Evolutionary conservation across 306 rosid genomes (phyloP).

Genomic region (Quercus dentata): DNA sequence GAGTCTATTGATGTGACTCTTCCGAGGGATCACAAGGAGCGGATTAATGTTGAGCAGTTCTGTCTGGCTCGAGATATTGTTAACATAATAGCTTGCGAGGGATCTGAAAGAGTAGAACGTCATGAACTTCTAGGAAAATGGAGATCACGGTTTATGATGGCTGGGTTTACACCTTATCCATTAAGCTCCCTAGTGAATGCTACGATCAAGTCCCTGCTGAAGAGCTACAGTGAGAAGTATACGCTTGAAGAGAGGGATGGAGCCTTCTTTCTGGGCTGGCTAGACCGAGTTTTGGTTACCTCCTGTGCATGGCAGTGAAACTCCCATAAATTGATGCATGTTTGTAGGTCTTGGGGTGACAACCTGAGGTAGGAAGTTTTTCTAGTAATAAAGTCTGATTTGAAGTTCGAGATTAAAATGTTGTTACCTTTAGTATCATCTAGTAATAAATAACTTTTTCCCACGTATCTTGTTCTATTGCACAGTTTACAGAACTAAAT

Average conservation of each 20-base stretch:
- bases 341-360: background rate
- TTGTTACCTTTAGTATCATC: constrained; percentile 18
- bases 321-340: constrained; percentile 1
- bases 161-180: constrained; percentile 73
- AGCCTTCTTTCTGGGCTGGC: constrained; percentile 77
- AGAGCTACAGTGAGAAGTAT: constrained; percentile 62
- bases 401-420: background rate
- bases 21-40: constrained; percentile 67
- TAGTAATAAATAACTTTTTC: constrained; percentile 6
- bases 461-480: constrained; percentile 9
- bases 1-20: constrained; percentile 69
- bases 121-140: constrained; percentile 68
- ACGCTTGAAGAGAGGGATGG: constrained; percentile 80
- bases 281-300: constrained; percentile 50
- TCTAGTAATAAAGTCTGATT: background rate
- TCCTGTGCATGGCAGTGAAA: constrained; percentile 82
- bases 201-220: constrained; percentile 63
- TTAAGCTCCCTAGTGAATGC: constrained; percentile 56
- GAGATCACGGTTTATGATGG: constrained; percentile 70
- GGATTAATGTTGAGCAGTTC: constrained; percentile 83
- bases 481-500: constrained; percentile 1
- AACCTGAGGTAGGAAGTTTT: background rate
- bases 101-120: constrained; percentile 85
- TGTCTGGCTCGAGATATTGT: constrained; percentile 87
- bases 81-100: constrained; percentile 89